Percentiles rank a stretch among this genome's conserved stretches.
Evolutionary conservation across 73 alveolate genomes (phyloP).

Genomic region (Paramecium pentaurelia): DNA sequence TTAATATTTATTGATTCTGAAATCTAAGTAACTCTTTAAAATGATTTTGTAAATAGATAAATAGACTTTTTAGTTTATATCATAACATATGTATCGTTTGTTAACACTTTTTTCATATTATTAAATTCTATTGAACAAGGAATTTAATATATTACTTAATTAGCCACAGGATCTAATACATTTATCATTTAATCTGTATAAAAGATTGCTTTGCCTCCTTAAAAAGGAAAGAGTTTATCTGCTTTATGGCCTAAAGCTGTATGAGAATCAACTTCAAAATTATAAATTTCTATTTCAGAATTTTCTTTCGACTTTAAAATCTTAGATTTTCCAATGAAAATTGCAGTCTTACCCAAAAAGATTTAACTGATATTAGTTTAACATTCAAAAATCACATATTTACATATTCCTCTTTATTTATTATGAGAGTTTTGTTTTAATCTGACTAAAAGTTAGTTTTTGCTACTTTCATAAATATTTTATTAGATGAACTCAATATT

Average conservation of each 20-base stretch:
- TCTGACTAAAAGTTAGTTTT: slow-evolving; percentile 30
- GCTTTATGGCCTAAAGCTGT: not conserved
- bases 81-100: slow-evolving; percentile 66
- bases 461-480: slow-evolving; percentile 48
- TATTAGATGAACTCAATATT: slow-evolving; percentile 65
- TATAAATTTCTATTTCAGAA: slow-evolving; percentile 51
- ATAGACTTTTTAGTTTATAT: slow-evolving; percentile 78
- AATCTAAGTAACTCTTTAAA: slow-evolving; percentile 73
- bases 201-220: slow-evolving; percentile 15
- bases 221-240: not conserved
- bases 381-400: not conserved
- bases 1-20: slow-evolving; percentile 84
- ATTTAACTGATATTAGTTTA: not conserved
- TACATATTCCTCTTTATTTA: not conserved
- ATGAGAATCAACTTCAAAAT: slow-evolving; percentile 50
- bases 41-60: slow-evolving; percentile 78
- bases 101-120: not conserved
- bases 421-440: slow-evolving; percentile 1
- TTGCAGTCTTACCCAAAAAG: slow-evolving; percentile 53
- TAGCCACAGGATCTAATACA: not conserved
- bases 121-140: not conserved
- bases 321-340: slow-evolving; percentile 50
- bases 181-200: not conserved
- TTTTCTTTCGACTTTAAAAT: slow-evolving; percentile 41
- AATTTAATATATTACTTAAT: not conserved